Base-by-base conservation (phyloP, 148 eudicot genomes). In the Camellia lanceoleosa region DNA sequence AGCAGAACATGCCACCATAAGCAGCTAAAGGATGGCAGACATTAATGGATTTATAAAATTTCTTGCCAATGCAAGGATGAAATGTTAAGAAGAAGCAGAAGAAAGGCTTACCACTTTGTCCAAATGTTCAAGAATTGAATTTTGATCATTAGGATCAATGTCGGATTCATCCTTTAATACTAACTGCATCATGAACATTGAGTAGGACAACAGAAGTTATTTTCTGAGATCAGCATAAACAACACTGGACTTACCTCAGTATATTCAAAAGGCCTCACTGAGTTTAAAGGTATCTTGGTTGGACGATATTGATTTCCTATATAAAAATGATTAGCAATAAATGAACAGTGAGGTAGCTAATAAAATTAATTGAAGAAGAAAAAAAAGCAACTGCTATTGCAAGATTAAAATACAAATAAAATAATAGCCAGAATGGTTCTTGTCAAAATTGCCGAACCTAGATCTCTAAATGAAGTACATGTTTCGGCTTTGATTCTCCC, bases 281-380 rank as follows among this genome's bases (percentile, higher is more conserved):
- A 90, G 75, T 89, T 89, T 59, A 96, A 85, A 80, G 97, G 97
- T 90, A 96, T 94, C 91, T 96, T 94, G 76, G 97, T 92, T 62
- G 99, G 98, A 41, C 99, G 97, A 80, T 96, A 96, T 84, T 96
- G 99, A 81, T 96, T 96, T 83, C 98, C 99, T 96, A 78, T n/a
- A 70, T 41, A 84, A 42, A 60, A 18, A 10, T 30, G 46, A 73
- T 56, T 64, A 38, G 73, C 16, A 66, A 63, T 8, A 83, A 58
- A 64, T 44, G 20, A 19, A 71, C 23, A 54, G 60, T 59, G 64
- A 42, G 52, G 54, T 82, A 51, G 43, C 61, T 49, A 61, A 64
- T 68, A 19, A n/a, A 78, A 59, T 38, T 2, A 69, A 20, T 42
- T 44, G 44, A 65, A 64, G 61, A 75, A 58, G 14, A n/a, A 6